Conservation (phyloP, 2,329 filamentous ascomycete genomes). For the Trichoderma harzianum region DNA sequence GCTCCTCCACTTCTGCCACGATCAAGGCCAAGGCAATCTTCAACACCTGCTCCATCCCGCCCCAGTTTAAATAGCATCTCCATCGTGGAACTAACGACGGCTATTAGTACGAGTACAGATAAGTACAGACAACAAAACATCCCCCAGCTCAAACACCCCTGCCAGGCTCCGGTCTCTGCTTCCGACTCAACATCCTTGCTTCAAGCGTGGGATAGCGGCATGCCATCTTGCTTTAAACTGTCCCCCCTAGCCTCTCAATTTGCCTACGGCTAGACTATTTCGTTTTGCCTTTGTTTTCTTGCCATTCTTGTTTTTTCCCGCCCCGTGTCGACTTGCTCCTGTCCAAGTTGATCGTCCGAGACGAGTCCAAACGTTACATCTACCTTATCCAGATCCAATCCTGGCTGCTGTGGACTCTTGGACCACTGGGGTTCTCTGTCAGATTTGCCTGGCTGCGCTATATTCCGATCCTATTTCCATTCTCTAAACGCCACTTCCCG, state of each 20-base stretch:
- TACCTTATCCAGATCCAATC: not conserved
- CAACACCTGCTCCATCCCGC: not conserved
- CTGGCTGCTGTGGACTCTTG: not conserved
- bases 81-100: not conserved
- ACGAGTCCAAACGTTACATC: not conserved
- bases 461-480: slow-evolving; percentile 5
- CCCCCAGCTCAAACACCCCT: not conserved
- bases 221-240: slow-evolving; percentile 4
- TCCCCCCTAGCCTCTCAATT: not conserved
- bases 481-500: not conserved
- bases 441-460: slow-evolving; percentile 2
- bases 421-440: not conserved
- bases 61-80: not conserved
- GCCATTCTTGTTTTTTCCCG: not conserved
- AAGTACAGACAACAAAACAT: not conserved
- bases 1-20: not conserved
- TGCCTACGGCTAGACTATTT: not conserved
- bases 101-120: not conserved
- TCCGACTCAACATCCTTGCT: slow-evolving; percentile 12
- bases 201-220: slow-evolving; percentile 12
- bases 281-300: not conserved
- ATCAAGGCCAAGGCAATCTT: not conserved
- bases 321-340: not conserved
- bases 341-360: not conserved
- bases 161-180: slow-evolving; percentile 7